Evolutionary conservation across 1,284 basidiomycete species (phyloP), one percentile per base, ranked within the genome.

Genomic region (Pisolithus thermaeus): DNA sequence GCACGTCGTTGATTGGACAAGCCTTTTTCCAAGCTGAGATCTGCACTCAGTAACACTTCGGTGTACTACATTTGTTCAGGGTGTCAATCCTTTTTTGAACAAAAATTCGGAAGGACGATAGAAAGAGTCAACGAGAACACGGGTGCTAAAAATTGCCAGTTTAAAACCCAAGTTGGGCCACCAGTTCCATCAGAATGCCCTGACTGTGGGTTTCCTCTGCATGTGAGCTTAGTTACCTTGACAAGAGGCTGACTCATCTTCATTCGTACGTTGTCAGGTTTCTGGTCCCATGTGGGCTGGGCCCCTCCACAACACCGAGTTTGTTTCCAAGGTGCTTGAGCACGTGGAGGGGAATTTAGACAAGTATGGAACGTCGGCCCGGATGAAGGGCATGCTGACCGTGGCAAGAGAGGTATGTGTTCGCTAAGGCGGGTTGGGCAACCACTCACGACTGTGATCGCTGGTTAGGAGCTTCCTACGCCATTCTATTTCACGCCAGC

Each of bases 251-350:
- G 38, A 49, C n/a, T 23, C 36, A 37, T 49, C 4, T 30, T 30
- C 7, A 23, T 25, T 16, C 18, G 16, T 23, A 11, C n/a, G 47
- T n/a, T 14, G 9, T 36, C 35, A 90, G 88, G 64, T 94, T 27
- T 92, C 90, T 20, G 96, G 96, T 0, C 96, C 96, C 0, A 95
- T 99, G 90, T 99, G 96, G 96, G 83, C 90, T 14, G 95, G 89
- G 1, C 80, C 87, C 0, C 72, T 99, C 22, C 96, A 99, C 62
- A 81, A 95, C 63, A 63, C 72, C 1, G 73, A 72, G 0, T 99
- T 98, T 61, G 79, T 92, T 27, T 66, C 72, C 9, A 80, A 82
- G 55, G 82, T 96, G 7, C 72, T 98, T n/a, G 72, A 79, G 25
- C 87, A 92, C 59, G 73, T 97, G 7, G 80, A 89, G 56, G 69